A percentile compares a stretch with the other conserved stretches of the same genome.
Evolutionary conservation across 1,139 yeast species (phyloP).

Genomic region (Schwanniomyces etchellsii): DNA sequence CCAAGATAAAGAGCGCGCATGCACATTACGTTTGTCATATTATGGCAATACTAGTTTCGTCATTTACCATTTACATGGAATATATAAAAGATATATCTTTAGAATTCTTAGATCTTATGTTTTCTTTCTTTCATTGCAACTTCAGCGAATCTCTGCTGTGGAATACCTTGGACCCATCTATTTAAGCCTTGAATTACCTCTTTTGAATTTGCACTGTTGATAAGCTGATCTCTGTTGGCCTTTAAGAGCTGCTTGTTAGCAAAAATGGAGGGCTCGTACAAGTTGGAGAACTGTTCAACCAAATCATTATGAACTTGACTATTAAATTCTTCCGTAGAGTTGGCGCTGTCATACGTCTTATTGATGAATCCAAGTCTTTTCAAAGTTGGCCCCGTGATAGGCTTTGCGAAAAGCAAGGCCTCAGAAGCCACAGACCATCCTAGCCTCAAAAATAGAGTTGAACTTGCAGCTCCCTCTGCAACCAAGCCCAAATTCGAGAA

Average conservation of each 20-base stretch:
- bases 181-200: conserved; percentile 67
- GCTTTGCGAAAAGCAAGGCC: conserved; percentile 65
- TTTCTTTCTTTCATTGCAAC: conserved; percentile 51
- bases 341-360: conserved; percentile 33
- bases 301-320: conserved; percentile 44
- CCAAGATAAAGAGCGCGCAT: too few relatives aligned
- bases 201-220: conserved; percentile 50
- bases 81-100: neutral
- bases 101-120: conserved; percentile 47
- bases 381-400: conserved; percentile 59
- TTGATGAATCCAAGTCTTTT: conserved; percentile 57
- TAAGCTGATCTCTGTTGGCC: conserved; percentile 39
- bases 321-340: conserved; percentile 59
- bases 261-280: conserved; percentile 55
- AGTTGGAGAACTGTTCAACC: conserved; percentile 34
- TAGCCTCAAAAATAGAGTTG: conserved; percentile 61
- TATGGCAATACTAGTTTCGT: too few relatives aligned
- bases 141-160: conserved; percentile 61
- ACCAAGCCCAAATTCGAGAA: conserved; percentile 81
- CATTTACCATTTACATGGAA: too few relatives aligned
- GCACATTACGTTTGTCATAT: too few relatives aligned
- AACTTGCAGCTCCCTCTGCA: conserved; percentile 76
- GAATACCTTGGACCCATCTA: conserved; percentile 69
- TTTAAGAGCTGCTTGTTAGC: conserved; percentile 58
- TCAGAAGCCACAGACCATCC: conserved; percentile 75